Evolutionary conservation across 371 early-diverging fungal species (phyloP), one percentile per base, ranked within the genome.

Genomic region (Lichtheimia ornata): DNA sequence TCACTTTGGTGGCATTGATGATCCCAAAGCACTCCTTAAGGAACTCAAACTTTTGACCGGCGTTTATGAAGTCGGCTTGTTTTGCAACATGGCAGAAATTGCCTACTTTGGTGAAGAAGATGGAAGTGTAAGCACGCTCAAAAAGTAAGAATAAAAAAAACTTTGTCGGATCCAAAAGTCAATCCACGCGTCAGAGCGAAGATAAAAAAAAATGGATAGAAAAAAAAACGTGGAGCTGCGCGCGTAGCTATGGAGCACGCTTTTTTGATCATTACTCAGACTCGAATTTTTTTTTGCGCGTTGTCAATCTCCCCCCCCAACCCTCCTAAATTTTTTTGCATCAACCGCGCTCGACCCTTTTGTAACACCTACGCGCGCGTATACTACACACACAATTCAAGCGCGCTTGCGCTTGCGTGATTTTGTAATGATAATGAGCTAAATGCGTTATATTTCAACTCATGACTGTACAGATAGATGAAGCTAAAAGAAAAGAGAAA

Each of bases 21-120:
- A 89, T 40, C 87, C 89, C 12, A 65, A 42, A 6, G 66, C 72
- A 15, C 65, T 91, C 9, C 77, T 87, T 58, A 71, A 68, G 58
- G 69, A 84, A 55, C 62, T 96, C 55, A 91, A 88, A 62, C 62
- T 77, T 63, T 71, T 95, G 18, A 87, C 94, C 0, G 97, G 97
- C 18, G 88, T 96, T 12, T 83, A 95, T 4, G 97, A 95, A 63
- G 93, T 93, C n/a, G 97, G 96, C 0, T 73, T 97, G 55, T 97
- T 97, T 69, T 87, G 89, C 70, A 74, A 82, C 30, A 91, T 97
- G 90, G 93, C 93, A 27, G 72, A 85, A 18, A 70, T 77, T 53
- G 95, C 91, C 0, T 95, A 93, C 73, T 91, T 95, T 74, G 97
- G 95, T 12, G 73, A 79, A 42, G 77, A 77, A 17, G 91, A 94